Percentiles rank a stretch among this genome's conserved stretches.
These are phyloP conservation scores for Monascus purpureus DNA, from an alignment of 495 filamentous ascomycete genomes.

Conservation along the genomic window DNA sequence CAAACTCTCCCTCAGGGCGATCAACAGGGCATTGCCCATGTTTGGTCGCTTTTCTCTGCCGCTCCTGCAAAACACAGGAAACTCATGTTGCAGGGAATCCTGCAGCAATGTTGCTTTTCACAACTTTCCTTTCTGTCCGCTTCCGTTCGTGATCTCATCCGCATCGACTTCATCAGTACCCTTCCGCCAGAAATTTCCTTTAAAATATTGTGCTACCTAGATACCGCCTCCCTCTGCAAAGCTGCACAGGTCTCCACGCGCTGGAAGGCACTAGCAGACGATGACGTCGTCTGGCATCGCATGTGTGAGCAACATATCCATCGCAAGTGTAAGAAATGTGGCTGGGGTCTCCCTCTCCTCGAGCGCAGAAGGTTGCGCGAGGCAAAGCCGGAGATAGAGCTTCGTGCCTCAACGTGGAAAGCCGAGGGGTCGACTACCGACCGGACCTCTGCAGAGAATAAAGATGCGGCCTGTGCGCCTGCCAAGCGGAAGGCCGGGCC, in stretches of 20 bases:
- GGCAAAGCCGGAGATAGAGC: conserved; percentile 72
- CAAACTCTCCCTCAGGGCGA: conserved; percentile 67
- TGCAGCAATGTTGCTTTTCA: conserved; percentile 92
- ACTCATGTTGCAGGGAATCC: conserved; percentile 88
- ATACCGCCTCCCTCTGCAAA: conserved; percentile 92
- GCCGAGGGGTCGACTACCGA: conserved; percentile 13
- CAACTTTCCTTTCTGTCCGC: conserved; percentile 86
- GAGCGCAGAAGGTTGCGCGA: conserved; percentile 79
- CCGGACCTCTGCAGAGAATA: conserved; percentile 7
- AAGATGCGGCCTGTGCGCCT: conserved; percentile 7
- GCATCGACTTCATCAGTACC: conserved; percentile 86
- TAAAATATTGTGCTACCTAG: conserved; percentile 84
- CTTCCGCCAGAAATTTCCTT: conserved; percentile 83
- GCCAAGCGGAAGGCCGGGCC: conserved; percentile 27
- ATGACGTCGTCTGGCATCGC: conserved; percentile 94
- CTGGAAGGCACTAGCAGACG: conserved; percentile 81
- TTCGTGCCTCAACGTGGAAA: conserved; percentile 45
- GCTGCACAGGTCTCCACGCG: conserved; percentile 85
- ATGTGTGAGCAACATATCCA: conserved; percentile 99
- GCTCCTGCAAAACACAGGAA: conserved; percentile 86
- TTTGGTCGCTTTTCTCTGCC: conserved; percentile 96
- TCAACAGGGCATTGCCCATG: conserved; percentile 83
- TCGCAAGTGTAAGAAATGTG: conserved; percentile 91
- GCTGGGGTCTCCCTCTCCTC: conserved; percentile 82
- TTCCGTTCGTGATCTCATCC: conserved; percentile 77